A percentile compares a stretch with the other conserved stretches of the same genome.
These are phyloP conservation scores for Limnanthes douglasii DNA, from an alignment of 345 rosid species.

Conservation along the genomic window DNA sequence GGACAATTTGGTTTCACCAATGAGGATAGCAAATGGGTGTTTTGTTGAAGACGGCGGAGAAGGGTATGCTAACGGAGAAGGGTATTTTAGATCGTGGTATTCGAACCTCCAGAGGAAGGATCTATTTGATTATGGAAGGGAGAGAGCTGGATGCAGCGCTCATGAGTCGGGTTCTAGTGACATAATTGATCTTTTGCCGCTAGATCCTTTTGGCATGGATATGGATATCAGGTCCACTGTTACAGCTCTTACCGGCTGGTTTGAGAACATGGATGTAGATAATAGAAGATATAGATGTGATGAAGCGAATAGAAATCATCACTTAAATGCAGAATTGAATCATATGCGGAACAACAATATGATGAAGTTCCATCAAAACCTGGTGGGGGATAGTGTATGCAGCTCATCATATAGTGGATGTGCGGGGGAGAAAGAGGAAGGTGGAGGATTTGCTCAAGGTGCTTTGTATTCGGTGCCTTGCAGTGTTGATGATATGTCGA, in stretches of 20 bases:
- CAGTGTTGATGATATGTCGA: slow-evolving; percentile 20
- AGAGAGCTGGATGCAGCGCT: slow-evolving; percentile 28
- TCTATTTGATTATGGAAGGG: slow-evolving; percentile 51
- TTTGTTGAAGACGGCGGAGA: slow-evolving; percentile 35
- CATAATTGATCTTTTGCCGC: slow-evolving; percentile 73
- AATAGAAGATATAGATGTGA: slow-evolving; percentile 28
- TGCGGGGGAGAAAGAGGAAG: slow-evolving; percentile 15
- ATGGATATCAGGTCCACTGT: slow-evolving; percentile 76
- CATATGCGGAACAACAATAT: slow-evolving; percentile 72
- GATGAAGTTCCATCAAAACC: slow-evolving; percentile 41
- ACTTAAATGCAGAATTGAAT: slow-evolving; percentile 66
- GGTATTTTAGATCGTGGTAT: slow-evolving; percentile 23
- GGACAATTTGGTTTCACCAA: slow-evolving; percentile 48
- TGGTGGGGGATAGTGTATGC: slow-evolving; percentile 16
- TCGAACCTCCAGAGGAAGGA: slow-evolving; percentile 28
- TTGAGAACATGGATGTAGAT: slow-evolving; percentile 71
- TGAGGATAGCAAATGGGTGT: slow-evolving; percentile 58
- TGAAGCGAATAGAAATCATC: slow-evolving; percentile 33
- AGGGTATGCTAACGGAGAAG: slow-evolving; percentile 23
- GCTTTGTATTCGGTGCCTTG: slow-evolving; percentile 14
- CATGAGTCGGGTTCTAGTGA: slow-evolving; percentile 64
- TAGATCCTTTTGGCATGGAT: slow-evolving; percentile 89
- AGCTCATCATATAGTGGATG: slow-evolving; percentile 4
- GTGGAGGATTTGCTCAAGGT: slow-evolving; percentile 7
- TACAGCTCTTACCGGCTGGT: slow-evolving; percentile 78